Percentiles rank a stretch among this genome's conserved stretches.
These are phyloP conservation scores for Hyphopichia khmerensis DNA, from an alignment of 1,139 yeast genomes.

Conservation along the genomic window DNA sequence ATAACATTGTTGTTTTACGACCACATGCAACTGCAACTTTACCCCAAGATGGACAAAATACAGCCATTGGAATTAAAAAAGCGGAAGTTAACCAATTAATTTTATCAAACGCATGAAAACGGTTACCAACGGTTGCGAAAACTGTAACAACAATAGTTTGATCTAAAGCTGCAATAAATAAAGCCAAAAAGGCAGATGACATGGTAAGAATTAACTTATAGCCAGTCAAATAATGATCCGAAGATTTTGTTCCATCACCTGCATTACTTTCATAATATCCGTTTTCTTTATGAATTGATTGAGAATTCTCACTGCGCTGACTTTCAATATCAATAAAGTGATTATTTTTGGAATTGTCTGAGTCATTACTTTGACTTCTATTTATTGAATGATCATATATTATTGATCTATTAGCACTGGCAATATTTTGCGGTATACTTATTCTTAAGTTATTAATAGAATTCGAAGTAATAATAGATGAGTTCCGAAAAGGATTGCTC, in stretches of 20 bases:
- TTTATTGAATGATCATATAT: neutral
- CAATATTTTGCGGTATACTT: neutral
- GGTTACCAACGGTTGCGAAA: constrained; percentile 21
- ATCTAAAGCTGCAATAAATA: constrained; percentile 23
- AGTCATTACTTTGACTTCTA: too few species aligned
- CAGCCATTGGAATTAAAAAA: constrained; percentile 58
- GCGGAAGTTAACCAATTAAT: constrained; percentile 65
- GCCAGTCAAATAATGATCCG: constrained; percentile 45
- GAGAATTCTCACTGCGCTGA: neutral
- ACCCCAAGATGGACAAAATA: constrained; percentile 61
- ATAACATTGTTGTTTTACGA: constrained; percentile 49
- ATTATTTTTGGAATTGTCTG: too few species aligned
- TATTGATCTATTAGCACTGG: neutral
- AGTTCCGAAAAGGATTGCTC: neutral
- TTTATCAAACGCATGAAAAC: constrained; percentile 53
- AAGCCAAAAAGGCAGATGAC: constrained; percentile 13
- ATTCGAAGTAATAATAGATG: neutral
- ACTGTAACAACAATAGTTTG: constrained; percentile 23
- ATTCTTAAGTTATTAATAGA: neutral
- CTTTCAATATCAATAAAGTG: neutral
- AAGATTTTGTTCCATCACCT: constrained; percentile 56
- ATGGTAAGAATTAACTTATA: constrained; percentile 12
- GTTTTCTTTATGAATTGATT: neutral
- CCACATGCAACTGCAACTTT: constrained; percentile 61
- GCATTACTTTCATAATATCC: constrained; percentile 30